These are phyloP conservation scores for Suillus discolor DNA, from an alignment of 768 basidiomycete genomes.

Conservation along the genomic window DNA sequence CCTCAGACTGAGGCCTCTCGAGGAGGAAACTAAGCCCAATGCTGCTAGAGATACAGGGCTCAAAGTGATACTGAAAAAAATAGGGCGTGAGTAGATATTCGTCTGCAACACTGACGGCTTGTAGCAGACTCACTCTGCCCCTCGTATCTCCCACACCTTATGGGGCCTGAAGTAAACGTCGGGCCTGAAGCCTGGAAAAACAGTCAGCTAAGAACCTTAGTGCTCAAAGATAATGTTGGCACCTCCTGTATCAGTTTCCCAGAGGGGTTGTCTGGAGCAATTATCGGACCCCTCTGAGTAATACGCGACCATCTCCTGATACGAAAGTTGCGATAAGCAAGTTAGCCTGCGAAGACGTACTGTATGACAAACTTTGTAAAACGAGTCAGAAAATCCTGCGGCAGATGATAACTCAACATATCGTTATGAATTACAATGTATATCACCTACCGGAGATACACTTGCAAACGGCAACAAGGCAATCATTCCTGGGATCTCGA, in stretches of 20 bases:
- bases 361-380: slow-evolving; percentile 60
- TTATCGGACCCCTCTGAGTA: slow-evolving; percentile 58
- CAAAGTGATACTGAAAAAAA: slow-evolving; percentile 62
- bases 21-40: slow-evolving; percentile 54
- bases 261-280: slow-evolving; percentile 53
- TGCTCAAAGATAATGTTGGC: slow-evolving; percentile 18
- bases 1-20: slow-evolving; percentile 76
- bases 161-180: slow-evolving; percentile 70
- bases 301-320: slow-evolving; percentile 61
- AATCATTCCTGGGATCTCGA: slow-evolving; percentile 65
- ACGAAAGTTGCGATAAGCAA: slow-evolving; percentile 17
- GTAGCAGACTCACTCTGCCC: slow-evolving; percentile 57
- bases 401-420: slow-evolving; percentile 9
- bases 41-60: slow-evolving; percentile 88
- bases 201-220: slow-evolving; percentile 1
- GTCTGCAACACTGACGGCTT: slow-evolving; percentile 1
- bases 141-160: slow-evolving; percentile 90
- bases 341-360: slow-evolving; percentile 6
- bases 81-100: slow-evolving; percentile 13
- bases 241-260: slow-evolving; percentile 72
- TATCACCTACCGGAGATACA: slow-evolving; percentile 74
- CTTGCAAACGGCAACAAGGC: slow-evolving; percentile 80
- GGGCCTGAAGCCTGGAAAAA: slow-evolving; percentile 56
- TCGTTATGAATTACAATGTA: neutral
- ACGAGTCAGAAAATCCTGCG: slow-evolving; percentile 80